Base-by-base conservation (phyloP, 441 rosid genomes). In the Adansonia rubrostipa region DNA sequence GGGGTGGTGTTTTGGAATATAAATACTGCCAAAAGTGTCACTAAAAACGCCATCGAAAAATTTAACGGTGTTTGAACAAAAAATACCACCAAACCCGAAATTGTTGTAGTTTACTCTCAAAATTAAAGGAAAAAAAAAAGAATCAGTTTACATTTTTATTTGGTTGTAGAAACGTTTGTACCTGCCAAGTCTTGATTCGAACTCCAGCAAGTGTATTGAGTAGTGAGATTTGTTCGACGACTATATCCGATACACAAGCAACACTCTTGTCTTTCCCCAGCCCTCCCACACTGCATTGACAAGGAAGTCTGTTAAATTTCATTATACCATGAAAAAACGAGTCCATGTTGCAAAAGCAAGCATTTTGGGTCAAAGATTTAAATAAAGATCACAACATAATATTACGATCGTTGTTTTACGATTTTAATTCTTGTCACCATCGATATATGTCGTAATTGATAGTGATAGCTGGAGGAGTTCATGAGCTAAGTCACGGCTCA, bases 161-260 rank as follows among this genome's bases (percentile, higher is more conserved):
- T 51, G 22, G 5, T 20, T 24, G 20, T 13, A 61, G 40, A 24
- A 22, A 61, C 44, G 2, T 62, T n/a, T 28, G 4, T 78, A 92
- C 97, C 95, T 92, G 98, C 97, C 98, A 95, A 63, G 97, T 92
- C 87, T 95, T 93, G 65, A 95, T 92, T 81, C 98, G 85, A 50
- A 89, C 95, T 76, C 97, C 97, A 17, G 92, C 75, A 4, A 88
- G 84, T 19, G 98, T 90, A 80, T 84, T 87, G 61, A 85, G 84
- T 0, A 92, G 67, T 14, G 88, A 85, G 81, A 88, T 77, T 50
- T 87, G 81, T 78, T 93, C 95, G 1, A 91, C 93, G 45, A 87
- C 76, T 66, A 93, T 84, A 75, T 90, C 79, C 19, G 94, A 93
- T 51, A 95, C 97, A 81, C 95, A 95, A n/a, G 95, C 95, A 24